Conservation (phyloP, 352 stramenopile genomes). For the Peronospora belbahrii region DNA sequence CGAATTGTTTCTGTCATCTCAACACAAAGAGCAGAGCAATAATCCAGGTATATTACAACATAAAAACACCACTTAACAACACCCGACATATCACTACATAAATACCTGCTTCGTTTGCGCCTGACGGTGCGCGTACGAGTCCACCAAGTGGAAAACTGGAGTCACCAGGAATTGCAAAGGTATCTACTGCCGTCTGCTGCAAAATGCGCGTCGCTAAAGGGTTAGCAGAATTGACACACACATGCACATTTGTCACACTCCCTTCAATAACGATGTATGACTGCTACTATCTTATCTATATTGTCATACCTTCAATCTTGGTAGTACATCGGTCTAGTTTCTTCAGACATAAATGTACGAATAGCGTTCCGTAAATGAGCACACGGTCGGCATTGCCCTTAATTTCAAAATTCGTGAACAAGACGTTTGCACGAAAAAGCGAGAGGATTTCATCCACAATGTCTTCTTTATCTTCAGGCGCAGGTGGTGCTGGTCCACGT, state of each 20-base stretch:
- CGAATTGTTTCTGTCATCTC: slow-evolving; percentile 59
- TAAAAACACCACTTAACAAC: too few species aligned
- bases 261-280: background rate
- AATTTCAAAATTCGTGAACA: slow-evolving; percentile 93
- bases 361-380: slow-evolving; percentile 92
- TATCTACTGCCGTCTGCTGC: slow-evolving; percentile 74
- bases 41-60: too few species aligned
- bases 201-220: slow-evolving; percentile 60
- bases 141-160: slow-evolving; percentile 75
- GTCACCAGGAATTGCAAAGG: slow-evolving; percentile 84
- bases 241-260: slow-evolving; percentile 2
- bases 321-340: slow-evolving; percentile 79
- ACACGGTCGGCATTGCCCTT: slow-evolving; percentile 87
- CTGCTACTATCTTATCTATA: background rate
- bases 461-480: slow-evolving; percentile 77
- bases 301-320: slow-evolving; percentile 55
- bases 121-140: slow-evolving; percentile 63
- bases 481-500: slow-evolving; percentile 76
- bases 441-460: slow-evolving; percentile 91
- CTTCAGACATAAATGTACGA: slow-evolving; percentile 87
- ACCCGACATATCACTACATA: too few species aligned
- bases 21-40: background rate
- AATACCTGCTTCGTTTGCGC: slow-evolving; percentile 67
- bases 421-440: slow-evolving; percentile 90
- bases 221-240: slow-evolving; percentile 2